phyloP scores from a whole-genome alignment of 805 yeast genomes.

The Metschnikowia arizonensis region DNA sequence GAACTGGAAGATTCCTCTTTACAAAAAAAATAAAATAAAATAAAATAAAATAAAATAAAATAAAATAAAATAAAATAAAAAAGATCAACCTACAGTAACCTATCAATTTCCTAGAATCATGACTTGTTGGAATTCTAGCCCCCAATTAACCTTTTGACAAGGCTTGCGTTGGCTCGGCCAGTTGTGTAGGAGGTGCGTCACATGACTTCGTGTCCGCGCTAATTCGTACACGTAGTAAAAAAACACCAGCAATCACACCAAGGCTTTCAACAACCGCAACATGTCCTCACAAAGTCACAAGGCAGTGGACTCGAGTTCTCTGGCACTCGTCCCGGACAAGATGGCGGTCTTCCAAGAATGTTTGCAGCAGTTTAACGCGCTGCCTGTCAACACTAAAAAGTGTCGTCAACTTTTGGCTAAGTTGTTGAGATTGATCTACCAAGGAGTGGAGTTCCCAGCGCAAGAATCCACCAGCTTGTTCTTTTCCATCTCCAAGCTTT shows the following conservation, averaged over 20 bases:
- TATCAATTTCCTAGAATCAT: not conserved
- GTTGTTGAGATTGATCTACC: constrained; percentile 72
- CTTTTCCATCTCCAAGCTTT: constrained; percentile 89
- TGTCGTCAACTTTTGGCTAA: constrained; percentile 82
- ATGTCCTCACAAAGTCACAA: constrained; percentile 86
- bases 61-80: too few relatives aligned
- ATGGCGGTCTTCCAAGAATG: constrained; percentile 98
- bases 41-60: too few relatives aligned
- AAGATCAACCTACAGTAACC: not conserved
- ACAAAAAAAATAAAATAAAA: too few relatives aligned
- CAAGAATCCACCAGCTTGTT: constrained; percentile 90
- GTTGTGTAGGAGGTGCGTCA: constrained; percentile 4
- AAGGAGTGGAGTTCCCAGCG: constrained; percentile 83
- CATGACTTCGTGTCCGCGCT: constrained; percentile 15
- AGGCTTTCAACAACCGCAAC: constrained; percentile 8
- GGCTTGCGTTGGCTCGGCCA: not conserved
- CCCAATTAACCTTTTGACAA: too few relatives aligned
- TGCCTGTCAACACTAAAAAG: constrained; percentile 83
- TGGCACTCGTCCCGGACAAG: constrained; percentile 71
- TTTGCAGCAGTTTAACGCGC: constrained; percentile 84
- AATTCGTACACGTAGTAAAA: constrained; percentile 18
- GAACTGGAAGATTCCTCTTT: too few relatives aligned
- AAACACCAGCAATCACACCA: constrained; percentile 11
- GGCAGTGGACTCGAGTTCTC: constrained; percentile 70
- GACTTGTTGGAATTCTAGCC: too few relatives aligned